These are phyloP conservation scores for Citrullus colocynthis DNA, from an alignment of 306 rosid species.

Conservation along the genomic window DNA sequence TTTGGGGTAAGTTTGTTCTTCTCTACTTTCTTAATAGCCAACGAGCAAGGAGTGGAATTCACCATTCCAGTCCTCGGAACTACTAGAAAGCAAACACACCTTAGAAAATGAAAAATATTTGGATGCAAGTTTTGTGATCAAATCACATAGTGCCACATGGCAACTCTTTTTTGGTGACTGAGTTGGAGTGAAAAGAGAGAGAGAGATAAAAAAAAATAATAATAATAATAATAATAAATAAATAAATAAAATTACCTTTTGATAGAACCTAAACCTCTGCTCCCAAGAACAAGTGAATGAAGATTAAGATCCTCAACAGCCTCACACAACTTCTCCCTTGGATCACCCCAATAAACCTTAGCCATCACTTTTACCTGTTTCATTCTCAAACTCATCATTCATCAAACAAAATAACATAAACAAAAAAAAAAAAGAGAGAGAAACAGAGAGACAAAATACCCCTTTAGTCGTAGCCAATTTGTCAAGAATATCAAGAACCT, in stretches of 20 bases:
- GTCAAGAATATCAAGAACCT: background rate
- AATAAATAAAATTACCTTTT: background rate
- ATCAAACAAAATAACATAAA: slow-evolving; percentile 17
- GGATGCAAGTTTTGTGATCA: too few species aligned
- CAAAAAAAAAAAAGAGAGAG: background rate
- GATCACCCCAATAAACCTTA: slow-evolving; percentile 85
- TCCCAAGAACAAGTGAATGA: slow-evolving; percentile 45
- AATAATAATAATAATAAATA: too few species aligned
- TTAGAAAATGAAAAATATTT: too few species aligned
- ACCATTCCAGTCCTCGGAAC: too few species aligned
- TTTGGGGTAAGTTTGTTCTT: too few species aligned
- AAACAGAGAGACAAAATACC: background rate
- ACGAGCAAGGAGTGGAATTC: too few species aligned
- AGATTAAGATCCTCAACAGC: slow-evolving; percentile 21
- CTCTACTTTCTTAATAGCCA: too few species aligned
- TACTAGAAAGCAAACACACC: too few species aligned
- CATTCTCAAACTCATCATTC: background rate
- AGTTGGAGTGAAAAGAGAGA: too few species aligned
- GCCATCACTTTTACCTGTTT: slow-evolving; percentile 39
- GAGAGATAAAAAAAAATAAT: too few species aligned
- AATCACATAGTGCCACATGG: too few species aligned
- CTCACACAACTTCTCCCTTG: slow-evolving; percentile 7
- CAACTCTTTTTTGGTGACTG: too few species aligned
- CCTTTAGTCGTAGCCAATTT: background rate
- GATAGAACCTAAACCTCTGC: slow-evolving; percentile 35